Base-by-base conservation (phyloP, 164 flowering plant genomes). In the Dillenia suffruticosa region DNA sequence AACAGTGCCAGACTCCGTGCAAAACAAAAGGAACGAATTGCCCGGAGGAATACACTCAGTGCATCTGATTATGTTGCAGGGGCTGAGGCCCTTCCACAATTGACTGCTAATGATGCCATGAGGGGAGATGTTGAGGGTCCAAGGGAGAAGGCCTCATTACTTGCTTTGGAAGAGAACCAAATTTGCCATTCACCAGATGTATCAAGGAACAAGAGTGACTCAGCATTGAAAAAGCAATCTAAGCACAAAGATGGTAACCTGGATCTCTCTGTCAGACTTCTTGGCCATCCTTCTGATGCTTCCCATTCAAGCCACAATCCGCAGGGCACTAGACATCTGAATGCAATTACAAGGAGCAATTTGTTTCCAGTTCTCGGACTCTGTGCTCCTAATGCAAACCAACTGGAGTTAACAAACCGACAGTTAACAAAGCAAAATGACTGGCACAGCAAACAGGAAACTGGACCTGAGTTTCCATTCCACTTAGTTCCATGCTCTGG, bases 11-110 rank as follows among this genome's bases (percentile, higher is more conserved):
- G 72, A 74, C 92, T 95, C 58, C 90, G 99, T 51, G 84, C 85
- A 56, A 79, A 97, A 72, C 99, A 95, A 69, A 95, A 90, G 62
- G 94, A 85, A 65, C 78, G 96, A 55, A 70, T 95, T 60, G 90
- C 92, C 46, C 77, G 67, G 71, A 84, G 82, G 63, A 76, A 78
- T 63, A 62, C 69, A 10, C 24, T 68, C 49, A 80, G 77, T 59
- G 79, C 54, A 56, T 69, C 77, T 66, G 57, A 15, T 62, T 72
- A 69, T 16, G 26, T 64, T 62, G 80, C 40, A 68, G 47, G 67
- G 46, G 47, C 45, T 59, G 79, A 77, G 56, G 57, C 53, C 46
- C 54, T 63, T 17, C 55, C 67, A 47, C 73, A 62, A 51, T 53
- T 57, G 32, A 66, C 74, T 58, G 48, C 69, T 3, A 48, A 56